Evolutionary conservation across 306 rosid species (phyloP), one percentile per base, ranked within the genome.

Genomic region (Rubus idaeus): DNA sequence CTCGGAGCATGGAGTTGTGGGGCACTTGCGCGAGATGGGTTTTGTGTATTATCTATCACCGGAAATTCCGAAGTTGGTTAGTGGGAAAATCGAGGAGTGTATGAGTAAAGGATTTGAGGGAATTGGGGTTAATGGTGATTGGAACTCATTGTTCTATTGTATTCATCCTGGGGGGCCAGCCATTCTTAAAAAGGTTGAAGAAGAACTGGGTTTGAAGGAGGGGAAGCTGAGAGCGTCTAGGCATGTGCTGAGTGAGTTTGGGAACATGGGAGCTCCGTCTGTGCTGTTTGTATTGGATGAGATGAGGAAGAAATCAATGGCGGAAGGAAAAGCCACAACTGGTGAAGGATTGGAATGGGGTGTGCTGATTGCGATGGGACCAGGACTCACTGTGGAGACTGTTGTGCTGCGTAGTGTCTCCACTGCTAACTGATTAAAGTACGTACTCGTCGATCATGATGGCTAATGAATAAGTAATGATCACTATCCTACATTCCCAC

Each of bases 331-430:
- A 57, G 6, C 40, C 6, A 80, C 84, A 0, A 75, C 80, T 9
- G 87, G 85, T 20, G 85, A 80, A 44, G 90, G 90, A 3, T 17
- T 84, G 0, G 75, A 80, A 0, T 82, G 77, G 84, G 88, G 88
- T 6, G 83, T 83, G 16, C 30, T 83, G 0, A 50, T 60, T 35
- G 84, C 74, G 0, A 49, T 78, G 13, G 84, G 85, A 0, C 85
- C 87, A 0, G 85, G 79, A n/a, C 55, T 37, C 10, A 76, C 56
- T 0, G 30, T 76, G 16, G 73, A 76, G 40, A 76, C 73, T 8
- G 26, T 44, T 9, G 68, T 73, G 17, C 44, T 57, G 0, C 68
- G 26, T 5, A 73, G 18, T 8, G 42, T 2, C 0, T 4, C 17
- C 45, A 14, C 7, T 42, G 37, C 30, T 65, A 6, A 18, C 9